A percentile compares a stretch with the other conserved stretches of the same genome.
Conservation (phyloP, 805 yeast genomes). For the Zygotorulaspora sp. region DNA sequence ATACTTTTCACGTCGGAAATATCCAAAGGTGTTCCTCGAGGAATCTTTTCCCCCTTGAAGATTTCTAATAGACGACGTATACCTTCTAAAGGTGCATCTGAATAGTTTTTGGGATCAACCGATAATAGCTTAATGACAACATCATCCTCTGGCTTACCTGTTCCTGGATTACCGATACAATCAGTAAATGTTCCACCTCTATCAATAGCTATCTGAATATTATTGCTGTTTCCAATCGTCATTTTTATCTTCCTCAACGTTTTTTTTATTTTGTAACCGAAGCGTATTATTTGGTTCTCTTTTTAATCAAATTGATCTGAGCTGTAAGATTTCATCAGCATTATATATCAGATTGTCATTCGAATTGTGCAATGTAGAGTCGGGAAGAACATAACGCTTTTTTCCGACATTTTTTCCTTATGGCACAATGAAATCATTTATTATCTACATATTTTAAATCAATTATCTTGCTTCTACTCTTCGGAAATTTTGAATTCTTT, state of each 20-base stretch:
- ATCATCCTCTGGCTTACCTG: constrained; percentile 49
- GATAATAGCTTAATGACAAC: constrained; percentile 74
- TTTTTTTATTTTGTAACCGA: neutral
- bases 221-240: constrained; percentile 2
- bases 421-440: no score
- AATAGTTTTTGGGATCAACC: constrained; percentile 82
- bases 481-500: neutral
- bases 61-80: constrained; percentile 70
- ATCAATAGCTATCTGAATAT: constrained; percentile 43
- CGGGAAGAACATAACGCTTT: no score
- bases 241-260: neutral
- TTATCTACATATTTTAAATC: no score
- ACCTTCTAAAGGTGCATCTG: constrained; percentile 92
- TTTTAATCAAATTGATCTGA: no score
- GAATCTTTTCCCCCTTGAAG: constrained; percentile 49
- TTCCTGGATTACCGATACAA: constrained; percentile 48
- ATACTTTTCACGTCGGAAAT: constrained; percentile 60
- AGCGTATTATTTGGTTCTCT: no score
- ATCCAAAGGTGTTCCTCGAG: constrained; percentile 57
- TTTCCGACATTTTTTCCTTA: no score
- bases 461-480: no score
- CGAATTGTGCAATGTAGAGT: no score
- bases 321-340: no score
- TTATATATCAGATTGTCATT: no score
- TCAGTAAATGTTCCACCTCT: constrained; percentile 95